Evolutionary conservation across 495 filamentous ascomycete species (phyloP), one percentile per base, ranked within the genome.

Genomic region (Penicillium psychrofluorescens): DNA sequence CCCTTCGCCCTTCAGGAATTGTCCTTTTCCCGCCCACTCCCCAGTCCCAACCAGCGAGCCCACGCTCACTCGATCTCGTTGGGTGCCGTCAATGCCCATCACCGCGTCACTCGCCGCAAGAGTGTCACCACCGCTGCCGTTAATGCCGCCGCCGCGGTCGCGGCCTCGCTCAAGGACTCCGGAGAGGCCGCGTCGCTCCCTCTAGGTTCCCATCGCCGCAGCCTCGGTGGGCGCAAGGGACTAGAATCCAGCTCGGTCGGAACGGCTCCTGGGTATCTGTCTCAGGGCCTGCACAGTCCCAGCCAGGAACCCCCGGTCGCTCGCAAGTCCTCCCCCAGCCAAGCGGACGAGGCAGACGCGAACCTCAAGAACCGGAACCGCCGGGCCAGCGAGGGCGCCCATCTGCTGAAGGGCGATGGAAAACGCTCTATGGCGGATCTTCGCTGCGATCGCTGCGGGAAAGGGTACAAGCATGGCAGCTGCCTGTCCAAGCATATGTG

Each of bases 401-500:
- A 83, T 48, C 71, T 88, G 52, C 74, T 72, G 54, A 92, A 89
- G 68, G 74, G 70, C 48, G 86, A 88, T 50, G 80, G 79, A 55
- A 89, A 83, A 63, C 84, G 81, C 64, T 71, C 71, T 63, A 85
- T 81, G 55, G 79, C 81, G 54, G 91, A 96, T 62, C 77, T 98
- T 59, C 86, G 87, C 68, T 98, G 92, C 72, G 90, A 96, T 60
- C 92, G 87, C 68, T 98, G 92, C 76, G 92, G 92, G 67, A 98
- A 98, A 78, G 90, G 88, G 71, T 98, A 98, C 82, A 98, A 98
- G 84, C 92, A 98, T 80, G 91, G 91, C 82, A 97, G 94, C 77
- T 98, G 92, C 84, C 83, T 98, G 75, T 92, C 88, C 65, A 98
- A 98, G 81, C 92, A 98, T 84, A 88, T 96, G 92, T 98, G 84